Base-by-base conservation (phyloP, 2,329 filamentous ascomycete genomes). In the Paraconiothyrium brasiliense region DNA sequence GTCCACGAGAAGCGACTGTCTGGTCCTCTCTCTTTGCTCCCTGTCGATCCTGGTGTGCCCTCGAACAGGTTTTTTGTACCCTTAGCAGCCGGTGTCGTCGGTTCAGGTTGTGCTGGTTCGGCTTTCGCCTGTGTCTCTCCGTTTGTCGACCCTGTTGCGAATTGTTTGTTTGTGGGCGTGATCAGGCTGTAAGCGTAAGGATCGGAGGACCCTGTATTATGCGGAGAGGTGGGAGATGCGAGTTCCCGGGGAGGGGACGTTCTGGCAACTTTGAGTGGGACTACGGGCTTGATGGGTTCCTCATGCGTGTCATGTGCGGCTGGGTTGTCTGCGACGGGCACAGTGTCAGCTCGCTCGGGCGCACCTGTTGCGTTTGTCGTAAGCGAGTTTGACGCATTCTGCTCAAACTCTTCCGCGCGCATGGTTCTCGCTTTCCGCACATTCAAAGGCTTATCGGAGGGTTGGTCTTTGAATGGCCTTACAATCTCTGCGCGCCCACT, bases 401-500 rank as follows among this genome's bases (percentile, higher is more conserved):
- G 57, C 48, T 62, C 65, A 39, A 66, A 59, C 52, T 59, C 62
- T 52, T 61, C 62, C 34, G 63, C 57, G 56, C 59, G 71, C 49
- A 58, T 69, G 61, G 67, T 66, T 58, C 70, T 66, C 46, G 65
- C 59, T 67, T 71, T 74, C 67, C 71, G 62, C 58, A 90, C 80
- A 62, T 79, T 84, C 46, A 90, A 77, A n/a, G 88, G 86, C 60
- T 84, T 79, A 14, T 84, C 85, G 61, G 82, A 79, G 46, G 80
- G 80, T 39, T 87, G 86, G 72, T 92, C 89, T 71, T 82, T 84
- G 41, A 92, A 84, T 3, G 90, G 88, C 48, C 85, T 84, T 37
- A 91, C 85, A 59, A 92, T 83, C 39, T 86, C 82, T 46, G 84
- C 84, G 66, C 91, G 86, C 32, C 91, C 91, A 73, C 89, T 92